A percentile compares a stretch with the other conserved stretches of the same genome.
These are phyloP conservation scores for Penicillium odoratum DNA, from an alignment of 495 filamentous ascomycete genomes.

Conservation along the genomic window DNA sequence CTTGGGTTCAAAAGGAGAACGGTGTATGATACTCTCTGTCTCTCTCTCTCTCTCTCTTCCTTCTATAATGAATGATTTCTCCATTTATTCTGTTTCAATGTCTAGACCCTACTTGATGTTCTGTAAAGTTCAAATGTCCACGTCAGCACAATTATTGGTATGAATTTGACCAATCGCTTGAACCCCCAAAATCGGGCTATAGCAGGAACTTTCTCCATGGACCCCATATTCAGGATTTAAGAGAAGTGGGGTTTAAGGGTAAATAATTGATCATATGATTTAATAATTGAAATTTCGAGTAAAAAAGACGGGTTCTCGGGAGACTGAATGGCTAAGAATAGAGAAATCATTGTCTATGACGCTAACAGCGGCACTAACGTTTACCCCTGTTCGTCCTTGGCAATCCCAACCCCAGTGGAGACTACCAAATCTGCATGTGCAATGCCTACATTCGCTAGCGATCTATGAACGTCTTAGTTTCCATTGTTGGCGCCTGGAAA, in stretches of 20 bases:
- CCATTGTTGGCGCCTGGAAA: background rate
- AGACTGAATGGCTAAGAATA: background rate
- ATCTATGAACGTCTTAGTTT: background rate
- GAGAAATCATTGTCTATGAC: background rate
- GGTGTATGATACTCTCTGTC: slow-evolving; percentile 15
- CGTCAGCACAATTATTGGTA: background rate
- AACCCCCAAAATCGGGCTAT: background rate
- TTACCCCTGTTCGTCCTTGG: slow-evolving; percentile 2
- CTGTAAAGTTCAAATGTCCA: too few species aligned
- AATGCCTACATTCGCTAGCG: background rate
- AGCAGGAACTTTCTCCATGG: background rate
- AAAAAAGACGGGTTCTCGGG: background rate
- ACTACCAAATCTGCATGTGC: background rate
- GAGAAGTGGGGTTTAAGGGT: background rate
- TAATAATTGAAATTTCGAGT: background rate
- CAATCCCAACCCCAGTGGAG: background rate
- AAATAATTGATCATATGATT: background rate
- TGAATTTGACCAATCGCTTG: background rate
- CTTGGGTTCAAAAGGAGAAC: slow-evolving; percentile 2
- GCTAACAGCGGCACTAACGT: background rate
- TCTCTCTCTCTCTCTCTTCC: slow-evolving; percentile 20
- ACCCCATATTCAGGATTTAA: background rate
- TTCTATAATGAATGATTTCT: slow-evolving; percentile 15
- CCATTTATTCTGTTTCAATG: background rate
- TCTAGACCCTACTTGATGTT: too few species aligned